Percentiles rank a stretch among this genome's conserved stretches.
These are phyloP conservation scores for sweet orange (Citrus sinensis) DNA, from an alignment of 345 rosid genomes.

Conservation along the genomic window DVS_A1.0 CM039169.1:31211501-31212000, in stretches of 20 bases:
- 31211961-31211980: slow-evolving; percentile 83
- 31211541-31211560: slow-evolving; percentile 91
- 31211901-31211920: slow-evolving; percentile 95
- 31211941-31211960: slow-evolving; percentile 85
- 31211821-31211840: slow-evolving; percentile 12
- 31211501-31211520: slow-evolving; percentile 82
- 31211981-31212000: slow-evolving; percentile 76
- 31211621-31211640: neutral
- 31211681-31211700: slow-evolving; percentile 55
- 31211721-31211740: slow-evolving; percentile 65
- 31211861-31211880: neutral
- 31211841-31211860: slow-evolving; percentile 3
- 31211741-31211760: slow-evolving; percentile 85
- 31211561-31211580: slow-evolving; percentile 16
- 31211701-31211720: slow-evolving; percentile 64
- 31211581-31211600: neutral
- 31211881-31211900: slow-evolving; percentile 45
- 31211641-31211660: slow-evolving; percentile 73
- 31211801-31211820: slow-evolving; percentile 75
- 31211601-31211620: neutral
- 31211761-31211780: slow-evolving; percentile 82
- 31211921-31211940: slow-evolving; percentile 94
- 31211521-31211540: slow-evolving; percentile 89
- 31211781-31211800: slow-evolving; percentile 98
- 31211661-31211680: slow-evolving; percentile 82